A percentile compares a stretch with the other conserved stretches of the same genome.
phyloP scores from a whole-genome alignment of 2,329 filamentous ascomycete genomes.

The Hawksworthiomyces lignivorus region DNA sequence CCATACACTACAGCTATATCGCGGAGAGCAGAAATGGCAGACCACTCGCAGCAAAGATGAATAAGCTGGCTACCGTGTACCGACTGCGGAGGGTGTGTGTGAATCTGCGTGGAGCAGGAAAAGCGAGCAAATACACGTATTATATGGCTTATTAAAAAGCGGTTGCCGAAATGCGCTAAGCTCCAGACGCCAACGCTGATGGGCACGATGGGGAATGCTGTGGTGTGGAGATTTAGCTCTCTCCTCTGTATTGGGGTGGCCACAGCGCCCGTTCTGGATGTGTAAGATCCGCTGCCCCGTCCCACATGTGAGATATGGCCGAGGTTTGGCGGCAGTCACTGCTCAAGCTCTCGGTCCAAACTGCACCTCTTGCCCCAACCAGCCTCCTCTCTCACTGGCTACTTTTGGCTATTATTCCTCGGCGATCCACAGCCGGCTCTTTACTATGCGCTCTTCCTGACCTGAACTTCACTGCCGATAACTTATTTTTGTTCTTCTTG shows the following conservation, averaged over 20 bases:
- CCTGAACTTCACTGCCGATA: too few species aligned
- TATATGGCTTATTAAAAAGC: constrained; percentile 3
- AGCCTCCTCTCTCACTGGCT: constrained; percentile 6
- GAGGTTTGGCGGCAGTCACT: constrained; percentile 14
- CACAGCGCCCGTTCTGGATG: not conserved
- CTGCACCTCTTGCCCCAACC: constrained; percentile 2
- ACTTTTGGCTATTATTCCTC: constrained; percentile 6
- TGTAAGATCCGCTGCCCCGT: constrained; percentile 16
- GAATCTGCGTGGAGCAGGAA: too few species aligned
- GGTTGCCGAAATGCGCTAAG: constrained; percentile 6
- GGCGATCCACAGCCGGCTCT: constrained; percentile 5
- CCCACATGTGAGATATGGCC: constrained; percentile 16
- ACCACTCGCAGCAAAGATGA: too few species aligned
- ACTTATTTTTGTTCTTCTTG: not conserved
- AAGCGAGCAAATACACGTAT: too few species aligned
- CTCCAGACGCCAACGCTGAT: constrained; percentile 4
- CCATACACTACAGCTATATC: too few species aligned
- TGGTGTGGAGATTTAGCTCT: constrained; percentile 7
- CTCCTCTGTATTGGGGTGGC: too few species aligned
- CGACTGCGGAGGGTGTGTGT: too few species aligned
- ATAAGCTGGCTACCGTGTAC: too few species aligned
- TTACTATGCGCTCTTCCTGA: too few species aligned
- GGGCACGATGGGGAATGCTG: not conserved
- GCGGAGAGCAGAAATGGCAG: too few species aligned
- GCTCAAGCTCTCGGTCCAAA: constrained; percentile 7